Conservation (phyloP, 1,139 yeast species). For the Suhomyces guaymorum region DNA sequence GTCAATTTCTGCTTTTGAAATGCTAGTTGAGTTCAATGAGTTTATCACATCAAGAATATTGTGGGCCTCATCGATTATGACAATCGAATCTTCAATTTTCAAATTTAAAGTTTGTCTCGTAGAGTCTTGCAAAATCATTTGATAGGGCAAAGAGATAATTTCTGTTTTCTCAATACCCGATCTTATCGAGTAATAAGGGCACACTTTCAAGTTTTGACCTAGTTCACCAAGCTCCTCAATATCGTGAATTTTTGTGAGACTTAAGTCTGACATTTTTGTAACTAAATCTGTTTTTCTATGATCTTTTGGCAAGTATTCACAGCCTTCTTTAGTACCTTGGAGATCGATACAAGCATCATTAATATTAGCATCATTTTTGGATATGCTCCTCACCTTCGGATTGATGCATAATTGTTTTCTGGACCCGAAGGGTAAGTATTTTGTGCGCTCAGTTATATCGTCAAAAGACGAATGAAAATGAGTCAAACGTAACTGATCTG, state of each 20-base stretch:
- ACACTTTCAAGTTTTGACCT: constrained; percentile 58
- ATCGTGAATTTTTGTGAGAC: constrained; percentile 67
- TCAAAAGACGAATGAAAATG: constrained; percentile 62
- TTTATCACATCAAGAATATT: constrained; percentile 78
- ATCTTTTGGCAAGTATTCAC: constrained; percentile 52
- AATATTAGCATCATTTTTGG: constrained; percentile 54
- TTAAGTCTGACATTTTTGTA: constrained; percentile 56
- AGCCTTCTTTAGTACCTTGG: constrained; percentile 50
- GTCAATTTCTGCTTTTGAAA: constrained; percentile 53
- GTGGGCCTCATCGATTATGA: constrained; percentile 92
- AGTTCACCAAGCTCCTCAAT: constrained; percentile 74
- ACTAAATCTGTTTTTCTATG: constrained; percentile 29
- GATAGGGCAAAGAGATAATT: constrained; percentile 83
- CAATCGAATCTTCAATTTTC: constrained; percentile 61
- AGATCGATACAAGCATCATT: constrained; percentile 84
- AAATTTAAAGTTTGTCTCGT: constrained; percentile 64
- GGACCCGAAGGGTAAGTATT: constrained; percentile 73
- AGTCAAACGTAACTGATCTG: constrained; percentile 68
- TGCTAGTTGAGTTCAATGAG: constrained; percentile 62
- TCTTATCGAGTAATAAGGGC: constrained; percentile 84
- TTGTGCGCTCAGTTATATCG: constrained; percentile 43
- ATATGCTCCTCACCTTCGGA: constrained; percentile 43
- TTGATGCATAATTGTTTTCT: constrained; percentile 85
- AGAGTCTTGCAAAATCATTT: constrained; percentile 64
- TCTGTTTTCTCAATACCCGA: constrained; percentile 61